Percentiles rank a stretch among this genome's conserved stretches.
Conservation (phyloP, 1,139 yeast genomes). For the Taphrina confusa region DNA sequence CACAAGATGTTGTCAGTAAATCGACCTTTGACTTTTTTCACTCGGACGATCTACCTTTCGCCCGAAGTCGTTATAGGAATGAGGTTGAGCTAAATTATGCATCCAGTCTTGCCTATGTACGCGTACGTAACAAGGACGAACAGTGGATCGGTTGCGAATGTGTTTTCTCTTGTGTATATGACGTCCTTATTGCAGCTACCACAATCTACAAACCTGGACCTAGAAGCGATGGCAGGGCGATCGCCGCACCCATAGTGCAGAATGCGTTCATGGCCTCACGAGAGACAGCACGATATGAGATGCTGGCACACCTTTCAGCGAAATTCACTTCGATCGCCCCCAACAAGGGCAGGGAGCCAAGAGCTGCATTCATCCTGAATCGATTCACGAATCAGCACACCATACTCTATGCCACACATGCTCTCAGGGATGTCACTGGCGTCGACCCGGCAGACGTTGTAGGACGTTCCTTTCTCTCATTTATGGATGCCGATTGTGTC, state of each 20-base stretch:
- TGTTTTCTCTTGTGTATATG: conserved; percentile 36
- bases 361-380: conserved; percentile 39
- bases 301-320: conserved; percentile 29
- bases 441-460: conserved; percentile 21
- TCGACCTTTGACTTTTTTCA: conserved; percentile 36
- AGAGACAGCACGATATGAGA: conserved; percentile 27
- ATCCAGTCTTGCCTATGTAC: conserved; percentile 27
- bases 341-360: conserved; percentile 31
- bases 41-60: conserved; percentile 29
- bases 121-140: conserved; percentile 21
- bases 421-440: conserved; percentile 29
- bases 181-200: conserved; percentile 37
- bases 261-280: conserved; percentile 18
- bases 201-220: conserved; percentile 30
- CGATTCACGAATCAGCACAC: conserved; percentile 36
- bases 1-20: conserved; percentile 33
- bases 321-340: conserved; percentile 17
- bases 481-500: conserved; percentile 34
- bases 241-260: conserved; percentile 36
- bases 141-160: conserved; percentile 36
- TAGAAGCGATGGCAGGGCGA: conserved; percentile 9
- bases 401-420: conserved; percentile 38
- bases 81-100: conserved; percentile 34
- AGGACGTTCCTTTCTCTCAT: conserved; percentile 36
- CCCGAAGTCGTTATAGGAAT: conserved; percentile 13